Base-by-base conservation (phyloP, 2,329 filamentous ascomycete species). In the Exophiala sideris region DNA sequence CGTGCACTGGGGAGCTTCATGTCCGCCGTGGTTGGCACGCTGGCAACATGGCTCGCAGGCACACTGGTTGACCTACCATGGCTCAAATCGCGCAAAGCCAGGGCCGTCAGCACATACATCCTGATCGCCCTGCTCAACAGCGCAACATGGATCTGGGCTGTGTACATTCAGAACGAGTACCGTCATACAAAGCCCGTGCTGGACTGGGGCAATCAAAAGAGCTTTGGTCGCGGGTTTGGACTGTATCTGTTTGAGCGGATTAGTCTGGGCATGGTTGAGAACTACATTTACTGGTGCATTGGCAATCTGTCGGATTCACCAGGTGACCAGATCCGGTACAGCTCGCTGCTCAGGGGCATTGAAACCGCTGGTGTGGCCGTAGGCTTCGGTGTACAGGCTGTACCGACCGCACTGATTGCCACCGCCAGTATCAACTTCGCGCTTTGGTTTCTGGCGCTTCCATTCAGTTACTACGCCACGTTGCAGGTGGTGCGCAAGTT, bases 281-380 rank as follows among this genome's bases (percentile, higher is more conserved):
- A 76, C 52, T 76, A 73, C 55, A 73, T 76, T 24, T 76, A 76
- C 60, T 76, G 73, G 74, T 76, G 71, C 47, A 76, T 76, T 51
- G 65, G 73, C 2, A 76, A 75, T 51, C 59, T 76, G 3, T 73
- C 73, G 0, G 72, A 76, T 50, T 75, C 71, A 1, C 72, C 71
- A 0, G 72, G 70, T 1, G 73, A 75, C 45, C 71, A 75, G 59
- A 74, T 76, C 51, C 64, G 74, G 42, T 76, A 75, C 56, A 75
- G 71, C 49, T 73, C 72, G n/a, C 60, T 76, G 36, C 64, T 76
- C 33, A 62, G 73, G 29, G 72, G 71, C 0, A 71, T 74, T 39
- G 71, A 76, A 60, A 75, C 72, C 2, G 73, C 72, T 0, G 71
- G 66, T 1, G 71, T 74, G 7, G 70, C 71, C 4, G 62, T 76